Evolutionary conservation across 2,329 filamentous ascomycete genomes (phyloP), one percentile per base, ranked within the genome.

Genomic region (Coniosporium tulheliwenetii): DNA sequence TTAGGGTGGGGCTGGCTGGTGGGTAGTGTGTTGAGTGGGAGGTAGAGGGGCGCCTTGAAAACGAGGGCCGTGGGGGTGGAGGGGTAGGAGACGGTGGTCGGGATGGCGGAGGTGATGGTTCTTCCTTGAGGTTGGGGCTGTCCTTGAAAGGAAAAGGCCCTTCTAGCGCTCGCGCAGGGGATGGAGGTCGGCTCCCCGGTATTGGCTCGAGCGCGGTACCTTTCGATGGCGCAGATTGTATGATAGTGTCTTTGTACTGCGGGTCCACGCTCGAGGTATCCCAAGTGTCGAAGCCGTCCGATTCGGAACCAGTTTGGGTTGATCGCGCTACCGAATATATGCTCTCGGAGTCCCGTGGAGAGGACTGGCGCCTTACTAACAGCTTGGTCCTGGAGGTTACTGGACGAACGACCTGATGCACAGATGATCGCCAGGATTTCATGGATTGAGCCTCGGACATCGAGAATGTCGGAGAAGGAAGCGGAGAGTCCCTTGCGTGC

Each of bases 211-310:
- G 66, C 40, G 71, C 70, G 29, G 68, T 69, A 30, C 62, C 55
- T 41, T 64, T 62, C 10, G 65, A 57, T 30, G 58, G 56, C 8
- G 41, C 50, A 8, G 43, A 59, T 40, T 70, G 71, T 39, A 75
- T 52, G 1, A 77, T 69, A 2, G 69, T 67, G 48, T 78, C 72
- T 26, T 75, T 69, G 48, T 69, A 72, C 47, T 78, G 72, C 2
- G 71, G 61, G 48, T 80, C 78, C 2, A 84, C 76, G 0, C 68
- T 66, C 0, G 78, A 81, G 0, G 78, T 83, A 51, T 85, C 80
- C 81, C 81, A 85, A 2, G 71, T 77, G 50, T 85, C 81, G 50
- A 85, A 85, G 1, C 74, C 73, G 45, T 81, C 77, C 2, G 59
- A 55, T 30, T 60, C 61, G 19, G 61, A 55, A 13, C 54, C 44